Base-by-base conservation (phyloP, 805 yeast species). In the Ogataea pilisensis region DNA sequence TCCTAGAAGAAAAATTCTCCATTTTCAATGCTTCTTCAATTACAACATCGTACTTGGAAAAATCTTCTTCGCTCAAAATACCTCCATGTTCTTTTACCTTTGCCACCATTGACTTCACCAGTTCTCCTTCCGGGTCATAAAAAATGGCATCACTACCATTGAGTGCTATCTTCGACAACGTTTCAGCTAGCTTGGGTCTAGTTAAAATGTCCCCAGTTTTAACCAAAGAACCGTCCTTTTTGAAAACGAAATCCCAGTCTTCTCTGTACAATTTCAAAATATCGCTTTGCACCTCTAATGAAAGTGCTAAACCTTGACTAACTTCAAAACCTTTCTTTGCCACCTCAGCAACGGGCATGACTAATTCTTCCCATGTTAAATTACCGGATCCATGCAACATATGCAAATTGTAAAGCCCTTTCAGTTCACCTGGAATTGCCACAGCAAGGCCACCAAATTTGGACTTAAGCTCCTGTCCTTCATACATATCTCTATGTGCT, bases 361-460 rank as follows among this genome's bases (percentile, higher is more conserved):
- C 61, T 43, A 91, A 67, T 17, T 86, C 80, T 19, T 57, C 57
- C 97, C 98, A 91, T 2, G 72, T 52, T 8, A 86, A 58, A 4
- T 68, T 69, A 0, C 95, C 95, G 3, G 88, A 79, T 0, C 93
- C 89, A 53, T 81, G 91, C 12, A 60, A 47, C 24, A 61, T 49
- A 60, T 64, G 77, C 30, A 91, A 65, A 32, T 70, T 74, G 52
- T 83, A 78, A n/a, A 89, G 65, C 0, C 97, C 99, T 44, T 80
- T 80, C 35, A 91, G 53, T 59, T 91, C 98, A 9, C 99, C 99
- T 0, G 99, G 99, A 16, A 85, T 77, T 2, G 79, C 98, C 8
- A 81, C 78, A 0, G 96, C 87, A n/a, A 88, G 65, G 0, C 97
- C 99, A 3, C 96, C 97, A 16, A 80, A 64, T 49, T 76, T 75